Base-by-base conservation (phyloP, 2,329 filamentous ascomycete genomes). In the Xylaria digitata region DNA sequence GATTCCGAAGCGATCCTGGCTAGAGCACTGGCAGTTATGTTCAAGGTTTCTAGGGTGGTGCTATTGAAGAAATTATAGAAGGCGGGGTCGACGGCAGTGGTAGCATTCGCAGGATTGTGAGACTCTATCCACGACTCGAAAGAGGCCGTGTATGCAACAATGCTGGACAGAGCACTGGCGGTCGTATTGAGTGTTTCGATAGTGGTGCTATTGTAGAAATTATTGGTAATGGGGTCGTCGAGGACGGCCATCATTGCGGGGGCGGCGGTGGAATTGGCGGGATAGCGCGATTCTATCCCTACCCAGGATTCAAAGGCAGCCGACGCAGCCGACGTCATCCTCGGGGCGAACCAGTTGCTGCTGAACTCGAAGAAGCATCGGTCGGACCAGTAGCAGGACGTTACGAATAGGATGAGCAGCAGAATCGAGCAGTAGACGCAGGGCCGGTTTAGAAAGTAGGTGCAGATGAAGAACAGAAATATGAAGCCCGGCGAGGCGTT, bases 401-500 rank as follows among this genome's bases (percentile, higher is more conserved):
- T 96, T 72, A 94, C 87, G 83, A 97, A 97, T 73, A 99, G 93
- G 74, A 98, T 94, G 71, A 97, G 87, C 55, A 99, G 92, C 61
- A 99, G 91, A 69, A 97, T 90, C 68, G 94, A 97, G 87, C 96
- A 99, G 86, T 99, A 99, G 74, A 97, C 91, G 83, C 96, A 99
- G 61, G 96, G 96, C 62, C 95, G 90, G 82, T 97, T 97, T 75
- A 99, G 90, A 81, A 97, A 92, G 85, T 97, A 98, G 71, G 94
- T 97, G 80, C 94, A 93, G 71, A 93, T 86, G 83, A 99, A 91
- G 85, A 96, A 93, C 81, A 93, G 87, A 82, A 95, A 88, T 78
- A 96, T 92, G 83, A 95, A 94, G 75, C 92, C 87, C 30, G 92
- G 92, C 65, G 92, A 94, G 73, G 92, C 91, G 79, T 94, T 94